Conservation (phyloP, 2,329 filamentous ascomycete genomes). For the Aureobasidium musti region DNA sequence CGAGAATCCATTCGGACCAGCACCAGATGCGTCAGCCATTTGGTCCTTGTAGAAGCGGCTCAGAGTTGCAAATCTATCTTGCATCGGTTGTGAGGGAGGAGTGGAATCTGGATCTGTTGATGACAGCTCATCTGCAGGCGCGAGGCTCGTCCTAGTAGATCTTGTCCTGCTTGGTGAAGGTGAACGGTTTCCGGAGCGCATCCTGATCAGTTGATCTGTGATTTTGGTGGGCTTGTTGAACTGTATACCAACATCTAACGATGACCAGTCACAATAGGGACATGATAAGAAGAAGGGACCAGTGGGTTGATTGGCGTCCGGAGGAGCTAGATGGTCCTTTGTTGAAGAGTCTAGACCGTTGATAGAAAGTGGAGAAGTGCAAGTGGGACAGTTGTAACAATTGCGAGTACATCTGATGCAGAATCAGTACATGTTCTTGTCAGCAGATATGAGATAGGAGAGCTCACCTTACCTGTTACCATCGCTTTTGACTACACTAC, state of each 20-base stretch:
- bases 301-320: constrained; percentile 31
- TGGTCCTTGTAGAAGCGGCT: constrained; percentile 81
- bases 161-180: constrained; percentile 19
- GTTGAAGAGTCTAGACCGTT: constrained; percentile 65
- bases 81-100: constrained; percentile 44
- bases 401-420: constrained; percentile 68
- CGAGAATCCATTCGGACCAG: constrained; percentile 55
- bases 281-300: constrained; percentile 65
- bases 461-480: constrained; percentile 72
- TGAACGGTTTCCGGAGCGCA: constrained; percentile 34
- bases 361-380: constrained; percentile 75
- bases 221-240: constrained; percentile 87
- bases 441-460: neutral
- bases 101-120: constrained; percentile 33
- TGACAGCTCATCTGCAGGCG: constrained; percentile 6
- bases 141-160: constrained; percentile 11
- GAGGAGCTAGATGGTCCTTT: constrained; percentile 40
- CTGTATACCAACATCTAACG: constrained; percentile 82
- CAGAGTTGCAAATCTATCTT: constrained; percentile 72
- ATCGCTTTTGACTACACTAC: constrained; percentile 86
- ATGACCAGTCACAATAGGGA: constrained; percentile 90
- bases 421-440: constrained; percentile 27
- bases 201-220: constrained; percentile 61
- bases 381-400: constrained; percentile 93
- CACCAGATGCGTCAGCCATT: constrained; percentile 63